Evolutionary conservation across 2,329 filamentous ascomycete species (phyloP).

Genomic region (Eutypa lata): DNA sequence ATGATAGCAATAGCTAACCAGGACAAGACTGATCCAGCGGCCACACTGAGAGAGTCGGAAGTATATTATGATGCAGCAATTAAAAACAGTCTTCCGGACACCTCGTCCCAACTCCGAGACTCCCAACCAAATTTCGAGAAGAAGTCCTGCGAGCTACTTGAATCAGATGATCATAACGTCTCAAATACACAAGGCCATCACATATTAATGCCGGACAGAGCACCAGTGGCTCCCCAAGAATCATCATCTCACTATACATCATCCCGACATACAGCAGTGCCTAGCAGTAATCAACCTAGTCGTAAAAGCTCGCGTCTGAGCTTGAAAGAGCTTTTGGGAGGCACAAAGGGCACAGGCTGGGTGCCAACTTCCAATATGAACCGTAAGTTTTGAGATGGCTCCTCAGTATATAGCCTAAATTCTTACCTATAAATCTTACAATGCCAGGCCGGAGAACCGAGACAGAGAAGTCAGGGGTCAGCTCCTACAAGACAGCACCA

Average conservation of each 20-base stretch:
- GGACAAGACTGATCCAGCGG: not conserved
- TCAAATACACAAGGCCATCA: conserved; percentile 5
- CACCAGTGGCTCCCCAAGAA: conserved; percentile 7
- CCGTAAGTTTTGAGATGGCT: conserved; percentile 12
- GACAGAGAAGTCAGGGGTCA: conserved; percentile 21
- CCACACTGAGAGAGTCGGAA: not conserved
- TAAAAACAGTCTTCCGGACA: not conserved
- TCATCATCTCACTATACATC: conserved; percentile 22
- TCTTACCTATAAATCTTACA: conserved; percentile 10
- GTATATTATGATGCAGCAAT: not conserved
- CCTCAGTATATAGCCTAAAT: not conserved
- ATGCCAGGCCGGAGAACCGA: conserved; percentile 12
- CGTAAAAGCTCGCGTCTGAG: conserved; percentile 16
- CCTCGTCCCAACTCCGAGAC: not conserved
- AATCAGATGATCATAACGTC: not conserved
- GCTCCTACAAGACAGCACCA: conserved; percentile 26
- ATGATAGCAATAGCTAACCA: no score
- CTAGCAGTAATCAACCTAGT: conserved; percentile 18
- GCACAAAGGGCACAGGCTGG: conserved; percentile 4
- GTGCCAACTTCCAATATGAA: conserved; percentile 10
- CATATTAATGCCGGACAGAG: not conserved
- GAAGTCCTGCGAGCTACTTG: conserved; percentile 1
- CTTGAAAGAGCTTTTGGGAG: conserved; percentile 12
- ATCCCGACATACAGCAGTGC: conserved; percentile 22
- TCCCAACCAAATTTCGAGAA: not conserved